These are phyloP conservation scores for Byssoonygena ceratinophila DNA, from an alignment of 2,329 filamentous ascomycete species.

Conservation along the genomic window DNA sequence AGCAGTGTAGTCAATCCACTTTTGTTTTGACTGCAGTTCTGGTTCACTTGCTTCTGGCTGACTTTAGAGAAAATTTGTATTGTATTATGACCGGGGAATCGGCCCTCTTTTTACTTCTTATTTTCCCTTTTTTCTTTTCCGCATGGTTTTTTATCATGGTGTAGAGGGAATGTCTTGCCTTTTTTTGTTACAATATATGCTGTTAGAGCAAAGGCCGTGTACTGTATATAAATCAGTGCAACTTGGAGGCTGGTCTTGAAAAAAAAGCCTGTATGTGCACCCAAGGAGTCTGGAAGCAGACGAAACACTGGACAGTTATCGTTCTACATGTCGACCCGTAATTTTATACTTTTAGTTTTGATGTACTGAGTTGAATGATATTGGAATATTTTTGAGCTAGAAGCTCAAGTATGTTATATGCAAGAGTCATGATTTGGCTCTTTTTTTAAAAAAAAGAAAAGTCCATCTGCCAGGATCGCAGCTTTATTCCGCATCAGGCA, in stretches of 20 bases:
- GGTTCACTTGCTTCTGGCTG: not conserved
- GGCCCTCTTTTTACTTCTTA: not conserved
- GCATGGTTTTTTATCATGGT: not conserved
- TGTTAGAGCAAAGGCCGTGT: not conserved
- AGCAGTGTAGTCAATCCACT: constrained; percentile 23
- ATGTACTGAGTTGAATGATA: too few relatives aligned
- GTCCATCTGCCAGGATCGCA: not conserved
- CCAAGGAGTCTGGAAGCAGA: too few relatives aligned
- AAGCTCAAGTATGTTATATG: too few relatives aligned
- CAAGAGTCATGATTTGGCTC: too few relatives aligned
- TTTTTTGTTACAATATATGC: not conserved
- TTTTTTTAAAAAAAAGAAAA: too few relatives aligned
- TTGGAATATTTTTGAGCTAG: too few relatives aligned
- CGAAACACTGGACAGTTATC: too few relatives aligned
- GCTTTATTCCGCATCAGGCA: constrained; percentile 25
- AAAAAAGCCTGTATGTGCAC: too few relatives aligned
- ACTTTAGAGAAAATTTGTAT: not conserved
- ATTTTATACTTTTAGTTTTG: too few relatives aligned
- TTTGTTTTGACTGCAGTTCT: not conserved
- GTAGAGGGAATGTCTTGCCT: not conserved
- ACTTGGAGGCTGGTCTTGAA: too few relatives aligned
- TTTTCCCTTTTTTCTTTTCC: not conserved
- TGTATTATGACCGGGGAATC: not conserved
- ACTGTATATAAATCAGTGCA: not conserved
- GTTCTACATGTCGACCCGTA: too few relatives aligned